These are phyloP conservation scores for Spergularia azorica DNA, from an alignment of 179 eudicot species.

Conservation along the genomic window DNA sequence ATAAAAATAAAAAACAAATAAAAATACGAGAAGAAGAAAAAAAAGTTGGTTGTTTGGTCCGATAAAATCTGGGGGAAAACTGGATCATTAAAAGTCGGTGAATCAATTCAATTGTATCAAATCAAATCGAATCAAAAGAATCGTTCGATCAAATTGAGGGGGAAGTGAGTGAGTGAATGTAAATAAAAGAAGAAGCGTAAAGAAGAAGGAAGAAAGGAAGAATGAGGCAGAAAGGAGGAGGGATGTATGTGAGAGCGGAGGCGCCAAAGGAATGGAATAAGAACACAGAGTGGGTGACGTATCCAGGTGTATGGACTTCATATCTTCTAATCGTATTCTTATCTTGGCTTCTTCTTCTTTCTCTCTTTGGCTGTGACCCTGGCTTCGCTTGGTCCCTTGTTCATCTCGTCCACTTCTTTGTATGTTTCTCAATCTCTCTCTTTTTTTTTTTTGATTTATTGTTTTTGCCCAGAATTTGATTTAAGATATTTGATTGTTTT, in stretches of 20 bases:
- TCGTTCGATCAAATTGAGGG: no score
- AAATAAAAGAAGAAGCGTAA: no score
- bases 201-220: no score
- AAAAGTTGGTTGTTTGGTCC: no score
- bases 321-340: constrained; percentile 54
- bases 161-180: no score
- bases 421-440: constrained; percentile 12
- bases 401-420: constrained; percentile 49
- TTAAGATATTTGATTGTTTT: neutral
- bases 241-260: constrained; percentile 44
- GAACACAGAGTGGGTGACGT: constrained; percentile 65
- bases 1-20: no score
- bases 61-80: no score
- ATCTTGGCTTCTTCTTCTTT: constrained; percentile 51
- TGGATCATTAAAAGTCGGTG: no score
- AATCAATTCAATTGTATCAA: no score
- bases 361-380: constrained; percentile 45
- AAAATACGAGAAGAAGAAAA: no score
- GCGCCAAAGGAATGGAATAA: constrained; percentile 49
- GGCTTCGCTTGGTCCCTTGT: constrained; percentile 64
- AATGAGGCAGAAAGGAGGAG: constrained; percentile 16
- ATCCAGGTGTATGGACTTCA: constrained; percentile 61
- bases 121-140: no score
- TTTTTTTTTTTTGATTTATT: neutral
- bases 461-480: no score